Evolutionary conservation across 2,329 filamentous ascomycete genomes (phyloP), one percentile per base, ranked within the genome.

Genomic region (Onygenales sp.): DNA sequence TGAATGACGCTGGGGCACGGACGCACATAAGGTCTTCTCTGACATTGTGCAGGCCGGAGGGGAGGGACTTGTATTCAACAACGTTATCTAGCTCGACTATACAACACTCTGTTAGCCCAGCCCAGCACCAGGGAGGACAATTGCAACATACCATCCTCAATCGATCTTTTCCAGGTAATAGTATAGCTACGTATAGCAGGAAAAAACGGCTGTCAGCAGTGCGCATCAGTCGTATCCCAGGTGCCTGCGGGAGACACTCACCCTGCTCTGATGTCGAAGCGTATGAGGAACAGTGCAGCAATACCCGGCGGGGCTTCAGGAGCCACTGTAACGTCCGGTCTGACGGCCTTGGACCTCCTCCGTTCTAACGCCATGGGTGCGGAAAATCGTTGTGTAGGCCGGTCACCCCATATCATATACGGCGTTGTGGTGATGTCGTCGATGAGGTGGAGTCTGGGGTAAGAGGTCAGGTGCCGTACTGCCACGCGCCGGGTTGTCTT

Each of bases 51-150:
- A 96, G 72, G 27, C 93, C 93, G 0, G 92, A 97, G 2, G 93
- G 93, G 46, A 98, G 79, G 57, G 89, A 94, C 72, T 96, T 97
- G 79, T 90, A 98, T 72, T 98, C 93, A 63, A 96, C 89, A 27
- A 87, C 83, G 52, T 89, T 89, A 61, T 95, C 88, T 48, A 97
- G 80, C 46, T 77, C 69, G 42, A 82, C 77, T 79, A 54, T 54
- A 46, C 51, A 49, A 31, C 11, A 6, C 10, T 13, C 2, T 49
- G 27, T 31, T 27, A 42, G 49, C 39, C 9, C 27, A 53, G 36
- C 52, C 51, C 42, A 14, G 36, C n/a, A 45, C 9, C 14, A 21
- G 8, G 42, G 37, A 13, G 44, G 40, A 11, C 27, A 36, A 43
- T 54, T 51, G 37, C 40, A 36, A 66, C 70, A 81, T 77, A 72